Evolutionary conservation across 2,329 filamentous ascomycete species (phyloP).

Genomic region (Colletotrichum theobromicola): DNA sequence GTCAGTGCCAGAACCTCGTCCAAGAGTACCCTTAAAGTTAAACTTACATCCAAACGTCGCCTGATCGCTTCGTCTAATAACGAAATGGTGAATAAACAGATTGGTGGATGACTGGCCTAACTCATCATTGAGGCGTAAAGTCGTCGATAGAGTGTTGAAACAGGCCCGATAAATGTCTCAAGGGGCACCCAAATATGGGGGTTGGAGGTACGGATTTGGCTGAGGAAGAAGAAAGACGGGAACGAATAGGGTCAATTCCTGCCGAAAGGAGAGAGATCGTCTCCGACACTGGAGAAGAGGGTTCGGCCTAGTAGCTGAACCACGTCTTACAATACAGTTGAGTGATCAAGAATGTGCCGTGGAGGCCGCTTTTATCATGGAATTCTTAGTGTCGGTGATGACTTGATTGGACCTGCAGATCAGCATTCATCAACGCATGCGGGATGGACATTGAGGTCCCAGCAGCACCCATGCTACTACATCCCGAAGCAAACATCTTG

Average conservation of each 20-base stretch:
- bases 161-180: not conserved
- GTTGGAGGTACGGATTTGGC: not conserved
- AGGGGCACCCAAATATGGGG: not conserved
- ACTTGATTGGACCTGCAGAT: not conserved
- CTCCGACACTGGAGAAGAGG: not conserved
- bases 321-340: not conserved
- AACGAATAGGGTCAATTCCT: not conserved
- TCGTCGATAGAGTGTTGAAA: not conserved
- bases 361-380: not conserved
- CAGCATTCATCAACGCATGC: not conserved
- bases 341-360: not conserved
- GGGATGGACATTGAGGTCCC: not conserved
- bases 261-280: not conserved
- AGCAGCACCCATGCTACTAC: not conserved
- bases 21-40: not conserved
- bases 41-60: not conserved
- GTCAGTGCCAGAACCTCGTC: not conserved
- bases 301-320: not conserved
- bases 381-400: not conserved
- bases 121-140: not conserved
- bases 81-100: not conserved
- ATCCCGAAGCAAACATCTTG: not conserved
- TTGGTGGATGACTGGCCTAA: not conserved
- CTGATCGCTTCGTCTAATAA: not conserved
- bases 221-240: not conserved